A percentile compares a stretch with the other conserved stretches of the same genome.
These are phyloP conservation scores for Chlorella sp. DNA, from an alignment of 139 green algal genomes.

Conservation along the genomic window DNA sequence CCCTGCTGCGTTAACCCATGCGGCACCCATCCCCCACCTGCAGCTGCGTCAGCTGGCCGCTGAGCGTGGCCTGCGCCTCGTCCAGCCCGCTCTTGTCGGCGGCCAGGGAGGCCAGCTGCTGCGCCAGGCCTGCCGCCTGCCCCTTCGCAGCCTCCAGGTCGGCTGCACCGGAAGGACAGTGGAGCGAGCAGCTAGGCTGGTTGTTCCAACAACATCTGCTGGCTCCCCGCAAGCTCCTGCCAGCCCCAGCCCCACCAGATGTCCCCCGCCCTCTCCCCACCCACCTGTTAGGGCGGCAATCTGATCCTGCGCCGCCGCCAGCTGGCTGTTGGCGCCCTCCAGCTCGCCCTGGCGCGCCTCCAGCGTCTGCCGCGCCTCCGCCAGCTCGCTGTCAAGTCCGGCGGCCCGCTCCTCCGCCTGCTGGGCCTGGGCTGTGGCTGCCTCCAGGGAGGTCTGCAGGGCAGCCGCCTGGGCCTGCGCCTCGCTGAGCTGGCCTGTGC, in stretches of 20 bases:
- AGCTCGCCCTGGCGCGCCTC: neutral
- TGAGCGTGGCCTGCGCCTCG: neutral
- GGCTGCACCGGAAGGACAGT: neutral
- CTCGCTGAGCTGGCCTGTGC: slow-evolving; percentile 37
- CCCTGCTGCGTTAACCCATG: no score
- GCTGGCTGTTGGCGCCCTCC: neutral
- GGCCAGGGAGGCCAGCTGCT: neutral
- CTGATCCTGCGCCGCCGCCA: slow-evolving; percentile 1
- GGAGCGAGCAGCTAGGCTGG: neutral
- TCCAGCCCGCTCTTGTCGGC: slow-evolving; percentile 21
- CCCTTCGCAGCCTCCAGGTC: neutral
- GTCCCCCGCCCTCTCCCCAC: neutral
- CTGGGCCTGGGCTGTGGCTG: neutral
- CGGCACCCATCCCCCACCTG: neutral
- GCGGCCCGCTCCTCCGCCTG: slow-evolving; percentile 4
- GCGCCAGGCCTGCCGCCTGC: neutral
- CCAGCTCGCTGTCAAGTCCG: slow-evolving; percentile 12
- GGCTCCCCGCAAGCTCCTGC: neutral
- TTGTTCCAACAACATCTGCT: no score
- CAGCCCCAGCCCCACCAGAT: neutral
- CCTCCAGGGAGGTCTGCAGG: slow-evolving; percentile 13
- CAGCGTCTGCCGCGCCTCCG: neutral
- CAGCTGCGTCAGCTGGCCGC: slow-evolving; percentile 36
- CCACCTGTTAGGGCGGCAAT: neutral
- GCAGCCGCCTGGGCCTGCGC: neutral